Evolutionary conservation across 306 rosid species (phyloP), one percentile per base, ranked within the genome.

Genomic region (Rosa multiflora): DNA sequence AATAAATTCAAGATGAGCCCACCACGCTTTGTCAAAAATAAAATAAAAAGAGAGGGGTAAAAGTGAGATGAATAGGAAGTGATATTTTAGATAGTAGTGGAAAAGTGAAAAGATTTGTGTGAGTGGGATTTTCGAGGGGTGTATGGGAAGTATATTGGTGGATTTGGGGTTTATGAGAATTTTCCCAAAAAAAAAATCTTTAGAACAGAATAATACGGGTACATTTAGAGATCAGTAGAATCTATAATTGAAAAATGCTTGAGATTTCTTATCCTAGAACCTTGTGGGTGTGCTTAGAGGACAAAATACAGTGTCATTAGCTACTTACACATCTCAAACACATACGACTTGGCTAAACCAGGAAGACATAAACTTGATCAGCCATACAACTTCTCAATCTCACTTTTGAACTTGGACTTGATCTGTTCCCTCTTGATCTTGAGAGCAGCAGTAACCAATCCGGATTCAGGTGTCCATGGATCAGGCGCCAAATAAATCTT

Each of bases 401-500:
- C 95, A 32, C 86, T 83, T 84, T 85, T 91, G 87, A 92, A 94
- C 86, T 85, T 89, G 73, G 84, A 80, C 92, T 90, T 94, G 21
- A 92, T 81, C 67, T 86, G 94, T 78, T 94, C 98, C 82, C 98
- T 90, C 87, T 88, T 94, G 37, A 94, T 85, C 92, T 94, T 92
- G 59, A 94, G 82, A 73, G 99, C 97, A 37, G 99, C 97, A 18
- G 99, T 92, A 61, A 92, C 99, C 87, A 92, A 83, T 74, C 97
- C 97, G 4, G 99, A 91, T 77, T 94, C 95, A 0, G 97, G 97
- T 37, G 97, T 91, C 99, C 99, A 92, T 80, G 92, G 89, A 56
- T 94, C 95, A 3, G 90, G 67, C 18, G 88, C 72, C 85, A 94
- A 82, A 84, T 86, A 87, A 14, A 89, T 87, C 92, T 88, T 94